phyloP scores from a whole-genome alignment of 192 early-diverging fungal genomes.

The Entophlyctis helioformis region DNA sequence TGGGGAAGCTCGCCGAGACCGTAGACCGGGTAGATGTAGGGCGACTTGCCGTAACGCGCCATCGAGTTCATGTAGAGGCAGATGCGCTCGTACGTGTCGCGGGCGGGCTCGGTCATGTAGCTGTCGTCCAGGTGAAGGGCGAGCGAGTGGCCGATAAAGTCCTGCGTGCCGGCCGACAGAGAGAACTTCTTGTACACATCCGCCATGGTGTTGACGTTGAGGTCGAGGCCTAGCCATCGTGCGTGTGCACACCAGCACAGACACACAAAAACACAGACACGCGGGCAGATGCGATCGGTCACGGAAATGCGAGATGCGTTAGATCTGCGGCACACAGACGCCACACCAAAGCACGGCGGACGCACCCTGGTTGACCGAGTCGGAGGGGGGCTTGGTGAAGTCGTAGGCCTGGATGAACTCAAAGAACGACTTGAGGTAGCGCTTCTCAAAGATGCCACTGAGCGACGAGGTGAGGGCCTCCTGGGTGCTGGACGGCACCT shows the following conservation, averaged over 20 bases:
- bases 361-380: too few species aligned
- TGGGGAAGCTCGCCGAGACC: slow-evolving; percentile 98
- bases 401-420: slow-evolving; percentile 89
- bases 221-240: slow-evolving; percentile 54
- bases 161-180: slow-evolving; percentile 89
- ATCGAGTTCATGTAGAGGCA: slow-evolving; percentile 87
- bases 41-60: slow-evolving; percentile 85
- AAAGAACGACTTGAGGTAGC: slow-evolving; percentile 85
- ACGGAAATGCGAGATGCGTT: too few species aligned
- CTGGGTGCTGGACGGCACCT: slow-evolving; percentile 83
- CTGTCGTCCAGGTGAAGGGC: slow-evolving; percentile 89
- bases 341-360: too few species aligned
- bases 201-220: slow-evolving; percentile 63
- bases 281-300: too few species aligned
- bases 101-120: slow-evolving; percentile 52
- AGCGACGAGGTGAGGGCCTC: slow-evolving; percentile 79
- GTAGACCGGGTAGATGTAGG: slow-evolving; percentile 98
- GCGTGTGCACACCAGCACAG: too few species aligned
- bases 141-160: slow-evolving; percentile 96
- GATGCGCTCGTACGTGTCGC: slow-evolving; percentile 81
- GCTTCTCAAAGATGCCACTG: slow-evolving; percentile 93
- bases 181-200: slow-evolving; percentile 84
- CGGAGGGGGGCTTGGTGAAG: slow-evolving; percentile 68
- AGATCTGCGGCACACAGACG: too few species aligned
- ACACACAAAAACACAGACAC: too few species aligned